Evolutionary conservation across 768 basidiomycete species (phyloP).

Genomic region (Mycena rebaudengoi): DNA sequence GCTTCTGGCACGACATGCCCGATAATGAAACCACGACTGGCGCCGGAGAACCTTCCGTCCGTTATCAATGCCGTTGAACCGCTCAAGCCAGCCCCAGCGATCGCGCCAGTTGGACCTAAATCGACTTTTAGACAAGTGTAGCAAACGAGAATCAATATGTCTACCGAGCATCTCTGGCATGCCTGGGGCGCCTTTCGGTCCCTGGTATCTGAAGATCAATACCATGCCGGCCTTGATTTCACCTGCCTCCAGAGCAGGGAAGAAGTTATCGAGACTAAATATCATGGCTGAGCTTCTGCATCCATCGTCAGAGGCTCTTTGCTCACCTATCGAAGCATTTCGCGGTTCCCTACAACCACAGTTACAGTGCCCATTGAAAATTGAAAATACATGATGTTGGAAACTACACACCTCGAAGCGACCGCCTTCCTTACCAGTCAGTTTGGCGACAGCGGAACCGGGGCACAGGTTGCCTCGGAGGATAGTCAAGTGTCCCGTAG

Average conservation of each 20-base stretch:
- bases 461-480: conserved; percentile 91
- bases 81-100: conserved; percentile 86
- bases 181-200: conserved; percentile 90
- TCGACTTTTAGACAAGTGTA: neutral
- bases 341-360: conserved; percentile 66
- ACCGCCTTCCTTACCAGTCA: conserved; percentile 92
- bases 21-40: conserved; percentile 63
- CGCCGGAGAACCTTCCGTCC: conserved; percentile 90
- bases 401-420: conserved; percentile 70
- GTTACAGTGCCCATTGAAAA: neutral
- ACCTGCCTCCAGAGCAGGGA: conserved; percentile 74
- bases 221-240: conserved; percentile 81
- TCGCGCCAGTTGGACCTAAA: conserved; percentile 78
- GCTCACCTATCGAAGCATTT: conserved; percentile 79
- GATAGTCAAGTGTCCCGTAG: conserved; percentile 87
- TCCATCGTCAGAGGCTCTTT: neutral
- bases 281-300: neutral
- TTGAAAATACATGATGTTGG: too few species aligned
- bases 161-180: conserved; percentile 81
- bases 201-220: conserved; percentile 87
- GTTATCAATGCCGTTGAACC: conserved; percentile 85
- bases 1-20: conserved; percentile 72
- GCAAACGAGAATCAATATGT: neutral
- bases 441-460: conserved; percentile 87
- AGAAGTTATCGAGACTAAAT: conserved; percentile 71